Conservation (phyloP, 23 red algal species). For the Gracilariopsis chorda region DNA sequence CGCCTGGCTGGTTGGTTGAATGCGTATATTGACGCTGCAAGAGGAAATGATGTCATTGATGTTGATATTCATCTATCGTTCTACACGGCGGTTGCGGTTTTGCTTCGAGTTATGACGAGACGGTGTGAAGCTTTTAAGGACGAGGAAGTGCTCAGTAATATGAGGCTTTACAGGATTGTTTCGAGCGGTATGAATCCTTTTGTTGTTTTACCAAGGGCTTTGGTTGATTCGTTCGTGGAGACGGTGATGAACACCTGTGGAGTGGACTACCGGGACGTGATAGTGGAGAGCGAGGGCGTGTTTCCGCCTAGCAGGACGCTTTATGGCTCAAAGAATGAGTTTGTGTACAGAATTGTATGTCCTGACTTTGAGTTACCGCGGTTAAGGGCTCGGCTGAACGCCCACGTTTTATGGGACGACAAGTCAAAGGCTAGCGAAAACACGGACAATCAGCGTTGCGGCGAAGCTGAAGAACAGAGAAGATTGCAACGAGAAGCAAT, state of each 20-base stretch:
- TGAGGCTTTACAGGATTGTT: constrained; percentile 30
- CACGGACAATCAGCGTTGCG: too few species aligned
- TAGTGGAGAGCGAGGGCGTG: neutral
- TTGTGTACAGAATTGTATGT: neutral
- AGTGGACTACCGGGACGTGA: neutral
- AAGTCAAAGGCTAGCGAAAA: too few species aligned
- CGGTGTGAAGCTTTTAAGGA: neutral
- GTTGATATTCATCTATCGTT: neutral
- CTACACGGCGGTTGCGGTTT: neutral
- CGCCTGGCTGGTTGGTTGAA: constrained; percentile 37
- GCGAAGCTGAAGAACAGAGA: too few species aligned
- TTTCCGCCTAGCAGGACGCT: neutral
- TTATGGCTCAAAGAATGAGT: neutral
- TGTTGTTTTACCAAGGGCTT: neutral
- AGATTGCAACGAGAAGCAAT: too few species aligned
- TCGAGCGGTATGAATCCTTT: neutral
- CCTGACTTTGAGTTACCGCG: constrained; percentile 4
- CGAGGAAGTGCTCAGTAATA: neutral
- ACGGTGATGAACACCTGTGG: neutral
- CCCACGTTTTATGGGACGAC: neutral
- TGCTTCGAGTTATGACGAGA: neutral
- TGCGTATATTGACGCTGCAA: constrained; percentile 8
- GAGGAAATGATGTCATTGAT: neutral
- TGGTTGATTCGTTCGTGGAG: constrained; percentile 12
- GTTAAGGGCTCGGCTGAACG: neutral